Percentiles rank a stretch among this genome's conserved stretches.
Evolutionary conservation across 2,329 filamentous ascomycete genomes (phyloP).

Genomic region (Xenoacremonium recifei): DNA sequence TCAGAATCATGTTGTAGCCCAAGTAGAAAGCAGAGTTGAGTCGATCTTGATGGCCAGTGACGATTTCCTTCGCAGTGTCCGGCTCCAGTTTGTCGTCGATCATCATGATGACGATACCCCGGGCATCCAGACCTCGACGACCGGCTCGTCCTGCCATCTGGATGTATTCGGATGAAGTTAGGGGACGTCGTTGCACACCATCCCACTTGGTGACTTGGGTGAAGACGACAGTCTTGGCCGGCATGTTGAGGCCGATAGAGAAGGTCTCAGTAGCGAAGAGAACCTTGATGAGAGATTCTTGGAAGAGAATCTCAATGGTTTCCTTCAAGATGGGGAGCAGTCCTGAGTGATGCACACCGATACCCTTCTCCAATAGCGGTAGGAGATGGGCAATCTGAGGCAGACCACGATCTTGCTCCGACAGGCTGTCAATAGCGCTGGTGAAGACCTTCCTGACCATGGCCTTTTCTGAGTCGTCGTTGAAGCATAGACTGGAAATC

Average conservation of each 20-base stretch:
- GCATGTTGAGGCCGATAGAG: slow-evolving; percentile 98
- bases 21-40: slow-evolving; percentile 97
- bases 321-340: slow-evolving; percentile 95
- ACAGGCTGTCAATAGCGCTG: slow-evolving; percentile 88
- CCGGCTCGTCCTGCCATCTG: slow-evolving; percentile 98
- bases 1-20: slow-evolving; percentile 99
- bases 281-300: slow-evolving; percentile 96
- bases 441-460: slow-evolving; percentile 94
- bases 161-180: slow-evolving; percentile 94
- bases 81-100: slow-evolving; percentile 96
- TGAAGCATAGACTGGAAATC: slow-evolving; percentile 87
- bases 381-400: slow-evolving; percentile 90
- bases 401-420: slow-evolving; percentile 83
- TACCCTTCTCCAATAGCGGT: slow-evolving; percentile 83
- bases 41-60: slow-evolving; percentile 93
- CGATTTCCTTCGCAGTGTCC: slow-evolving; percentile 88
- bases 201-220: slow-evolving; percentile 96
- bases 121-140: slow-evolving; percentile 93
- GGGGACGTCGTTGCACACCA: slow-evolving; percentile 73
- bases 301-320: slow-evolving; percentile 98
- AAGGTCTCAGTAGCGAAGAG: slow-evolving; percentile 98
- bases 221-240: slow-evolving; percentile 98
- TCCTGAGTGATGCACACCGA: slow-evolving; percentile 96
- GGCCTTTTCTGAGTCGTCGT: slow-evolving; percentile 90
- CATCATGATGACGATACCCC: slow-evolving; percentile 99